A percentile compares a stretch with the other conserved stretches of the same genome.
Conservation (phyloP, 352 stramenopile genomes). For the Phytopythium helicoides region DNA sequence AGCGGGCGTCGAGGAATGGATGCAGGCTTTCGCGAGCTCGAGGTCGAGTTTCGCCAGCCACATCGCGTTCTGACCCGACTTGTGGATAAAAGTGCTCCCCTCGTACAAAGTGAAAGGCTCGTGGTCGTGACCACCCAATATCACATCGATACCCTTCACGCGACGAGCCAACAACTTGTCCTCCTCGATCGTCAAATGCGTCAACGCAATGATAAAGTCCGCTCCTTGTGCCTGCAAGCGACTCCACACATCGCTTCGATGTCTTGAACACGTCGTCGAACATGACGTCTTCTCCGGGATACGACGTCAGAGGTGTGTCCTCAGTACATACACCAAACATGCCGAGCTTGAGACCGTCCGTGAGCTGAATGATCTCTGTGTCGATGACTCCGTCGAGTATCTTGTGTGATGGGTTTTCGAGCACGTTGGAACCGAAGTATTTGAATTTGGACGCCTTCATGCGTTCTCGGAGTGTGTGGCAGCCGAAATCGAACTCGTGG, state of each 20-base stretch:
- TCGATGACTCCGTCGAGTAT: no score
- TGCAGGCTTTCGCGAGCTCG: conserved; percentile 33
- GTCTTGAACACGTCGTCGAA: no score
- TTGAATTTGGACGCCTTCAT: conserved; percentile 62
- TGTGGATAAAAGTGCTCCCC: conserved; percentile 68
- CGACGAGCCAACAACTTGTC: conserved; percentile 47
- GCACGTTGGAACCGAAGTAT: conserved; percentile 78
- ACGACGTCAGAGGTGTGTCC: no score
- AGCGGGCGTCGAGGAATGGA: conserved; percentile 20
- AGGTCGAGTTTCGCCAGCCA: conserved; percentile 69
- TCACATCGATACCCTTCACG: conserved; percentile 58
- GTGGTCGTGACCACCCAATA: conserved; percentile 88
- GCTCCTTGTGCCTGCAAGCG: conserved; percentile 48
- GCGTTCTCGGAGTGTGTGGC: conserved; percentile 40
- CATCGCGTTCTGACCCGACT: conserved; percentile 72
- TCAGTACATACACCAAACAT: no score
- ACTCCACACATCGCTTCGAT: conserved; percentile 38
- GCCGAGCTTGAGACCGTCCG: no score
- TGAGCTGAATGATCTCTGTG: no score
- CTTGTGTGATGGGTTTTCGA: conserved; percentile 18
- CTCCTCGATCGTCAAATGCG: conserved; percentile 60
- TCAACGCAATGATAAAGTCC: conserved; percentile 71
- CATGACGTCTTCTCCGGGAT: no score
- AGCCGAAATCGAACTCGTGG: conserved; percentile 81
- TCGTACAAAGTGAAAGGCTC: conserved; percentile 70